These are phyloP conservation scores for Paspalum notatum DNA, from an alignment of 176 grass and related monocot genomes.

Conservation along the genomic window DNA sequence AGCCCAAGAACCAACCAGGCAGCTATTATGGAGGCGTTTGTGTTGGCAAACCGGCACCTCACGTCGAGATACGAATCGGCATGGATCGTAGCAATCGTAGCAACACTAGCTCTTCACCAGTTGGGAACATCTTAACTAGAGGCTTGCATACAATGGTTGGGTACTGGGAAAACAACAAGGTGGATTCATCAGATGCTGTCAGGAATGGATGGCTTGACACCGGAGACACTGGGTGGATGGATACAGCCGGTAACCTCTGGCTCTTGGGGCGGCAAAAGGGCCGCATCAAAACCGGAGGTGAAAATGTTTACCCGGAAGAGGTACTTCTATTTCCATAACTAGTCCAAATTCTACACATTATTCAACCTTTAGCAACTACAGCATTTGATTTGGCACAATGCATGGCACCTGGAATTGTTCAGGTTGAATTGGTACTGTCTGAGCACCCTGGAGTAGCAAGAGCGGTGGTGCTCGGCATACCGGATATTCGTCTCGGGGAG, in stretches of 20 bases:
- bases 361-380: neutral
- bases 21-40: slow-evolving; percentile 41
- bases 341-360: neutral
- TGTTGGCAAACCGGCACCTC: slow-evolving; percentile 80
- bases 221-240: slow-evolving; percentile 75
- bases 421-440: slow-evolving; percentile 69
- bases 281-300: slow-evolving; percentile 82
- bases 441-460: slow-evolving; percentile 67
- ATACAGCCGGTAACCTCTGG: slow-evolving; percentile 60
- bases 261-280: slow-evolving; percentile 77
- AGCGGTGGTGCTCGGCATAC: slow-evolving; percentile 65
- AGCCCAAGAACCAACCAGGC: neutral
- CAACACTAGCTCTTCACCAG: slow-evolving; percentile 4
- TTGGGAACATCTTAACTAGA: slow-evolving; percentile 79
- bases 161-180: slow-evolving; percentile 40
- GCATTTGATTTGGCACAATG: neutral
- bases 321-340: slow-evolving; percentile 37
- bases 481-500: slow-evolving; percentile 75
- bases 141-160: slow-evolving; percentile 90
- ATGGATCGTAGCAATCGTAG: neutral
- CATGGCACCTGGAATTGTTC: slow-evolving; percentile 12
- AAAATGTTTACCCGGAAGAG: slow-evolving; percentile 97
- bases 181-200: slow-evolving; percentile 26
- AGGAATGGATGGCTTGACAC: slow-evolving; percentile 82
- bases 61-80: slow-evolving; percentile 63